Evolutionary conservation across 805 yeast genomes (phyloP).

Genomic region (Yamadazyma paraphyllophila): DNA sequence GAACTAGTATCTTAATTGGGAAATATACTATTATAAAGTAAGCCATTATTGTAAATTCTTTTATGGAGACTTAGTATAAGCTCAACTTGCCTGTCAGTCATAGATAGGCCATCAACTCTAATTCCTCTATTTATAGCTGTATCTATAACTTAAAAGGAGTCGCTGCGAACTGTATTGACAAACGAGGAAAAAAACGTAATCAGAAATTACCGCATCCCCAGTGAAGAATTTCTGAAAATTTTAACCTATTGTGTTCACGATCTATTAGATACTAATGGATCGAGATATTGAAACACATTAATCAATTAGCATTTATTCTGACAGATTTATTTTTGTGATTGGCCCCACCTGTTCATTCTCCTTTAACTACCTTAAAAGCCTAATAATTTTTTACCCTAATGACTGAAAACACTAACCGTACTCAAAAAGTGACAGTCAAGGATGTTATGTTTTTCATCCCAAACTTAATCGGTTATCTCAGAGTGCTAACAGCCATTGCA

Average conservation of each 20-base stretch:
- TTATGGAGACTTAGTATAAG: too few relatives aligned
- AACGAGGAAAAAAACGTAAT: background rate
- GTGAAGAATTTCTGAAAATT: constrained; percentile 6
- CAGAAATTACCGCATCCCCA: constrained; percentile 4
- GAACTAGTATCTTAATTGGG: too few relatives aligned
- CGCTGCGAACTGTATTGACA: background rate
- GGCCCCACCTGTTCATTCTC: background rate
- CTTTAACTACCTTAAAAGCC: background rate
- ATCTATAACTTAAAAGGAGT: too few relatives aligned
- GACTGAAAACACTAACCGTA: background rate
- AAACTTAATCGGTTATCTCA: constrained; percentile 83
- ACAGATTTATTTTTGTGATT: too few relatives aligned
- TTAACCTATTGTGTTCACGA: background rate
- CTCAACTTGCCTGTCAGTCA: too few relatives aligned
- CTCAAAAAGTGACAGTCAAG: constrained; percentile 30
- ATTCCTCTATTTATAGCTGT: too few relatives aligned
- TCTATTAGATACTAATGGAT: constrained; percentile 4
- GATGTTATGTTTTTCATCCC: constrained; percentile 82
- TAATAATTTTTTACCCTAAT: background rate
- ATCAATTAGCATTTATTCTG: background rate
- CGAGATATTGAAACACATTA: constrained; percentile 1
- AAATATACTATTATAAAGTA: too few relatives aligned
- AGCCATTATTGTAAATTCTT: too few relatives aligned
- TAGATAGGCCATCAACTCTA: too few relatives aligned
- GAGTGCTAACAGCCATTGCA: constrained; percentile 77